A percentile compares a stretch with the other conserved stretches of the same genome.
These are phyloP conservation scores for Diutina catenulata DNA, from an alignment of 1,139 yeast genomes.

Conservation along the genomic window DNA sequence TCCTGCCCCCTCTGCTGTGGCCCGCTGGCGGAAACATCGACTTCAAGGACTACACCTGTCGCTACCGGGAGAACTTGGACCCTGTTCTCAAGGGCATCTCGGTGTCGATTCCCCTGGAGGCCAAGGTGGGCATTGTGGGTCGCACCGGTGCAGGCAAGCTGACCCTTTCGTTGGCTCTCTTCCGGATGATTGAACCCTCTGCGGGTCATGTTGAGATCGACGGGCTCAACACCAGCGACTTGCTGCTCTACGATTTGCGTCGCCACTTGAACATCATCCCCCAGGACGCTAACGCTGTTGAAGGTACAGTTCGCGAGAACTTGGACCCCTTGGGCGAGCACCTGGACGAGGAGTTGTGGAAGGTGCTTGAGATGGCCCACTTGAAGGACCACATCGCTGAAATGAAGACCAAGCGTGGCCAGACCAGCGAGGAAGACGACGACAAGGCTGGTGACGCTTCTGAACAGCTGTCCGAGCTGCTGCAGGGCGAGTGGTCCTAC, in stretches of 20 bases:
- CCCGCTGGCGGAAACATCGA: constrained; percentile 46
- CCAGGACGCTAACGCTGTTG: constrained; percentile 58
- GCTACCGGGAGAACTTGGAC: constrained; percentile 48
- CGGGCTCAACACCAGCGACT: constrained; percentile 30
- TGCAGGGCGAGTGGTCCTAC: background rate
- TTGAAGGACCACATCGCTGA: constrained; percentile 29
- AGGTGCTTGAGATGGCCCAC: constrained; percentile 40
- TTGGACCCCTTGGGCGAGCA: constrained; percentile 46
- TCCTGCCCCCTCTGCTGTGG: constrained; percentile 40
- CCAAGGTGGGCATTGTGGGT: constrained; percentile 74
- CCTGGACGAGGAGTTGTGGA: constrained; percentile 44
- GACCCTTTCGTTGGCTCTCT: constrained; percentile 58
- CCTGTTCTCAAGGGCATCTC: constrained; percentile 45
- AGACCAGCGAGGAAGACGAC: background rate
- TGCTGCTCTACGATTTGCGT: constrained; percentile 41
- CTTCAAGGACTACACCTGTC: constrained; percentile 50
- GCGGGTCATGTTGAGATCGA: constrained; percentile 32
- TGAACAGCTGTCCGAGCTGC: background rate
- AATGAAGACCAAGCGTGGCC: constrained; percentile 16
- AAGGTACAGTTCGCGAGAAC: constrained; percentile 49
- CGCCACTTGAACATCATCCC: constrained; percentile 52
- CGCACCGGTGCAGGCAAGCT: constrained; percentile 85
- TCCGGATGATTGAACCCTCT: constrained; percentile 51
- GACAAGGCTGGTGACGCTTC: background rate
- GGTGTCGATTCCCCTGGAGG: constrained; percentile 42